Evolutionary conservation across 1,284 basidiomycete species (phyloP).

Genomic region (Bjerkandera adusta): DNA sequence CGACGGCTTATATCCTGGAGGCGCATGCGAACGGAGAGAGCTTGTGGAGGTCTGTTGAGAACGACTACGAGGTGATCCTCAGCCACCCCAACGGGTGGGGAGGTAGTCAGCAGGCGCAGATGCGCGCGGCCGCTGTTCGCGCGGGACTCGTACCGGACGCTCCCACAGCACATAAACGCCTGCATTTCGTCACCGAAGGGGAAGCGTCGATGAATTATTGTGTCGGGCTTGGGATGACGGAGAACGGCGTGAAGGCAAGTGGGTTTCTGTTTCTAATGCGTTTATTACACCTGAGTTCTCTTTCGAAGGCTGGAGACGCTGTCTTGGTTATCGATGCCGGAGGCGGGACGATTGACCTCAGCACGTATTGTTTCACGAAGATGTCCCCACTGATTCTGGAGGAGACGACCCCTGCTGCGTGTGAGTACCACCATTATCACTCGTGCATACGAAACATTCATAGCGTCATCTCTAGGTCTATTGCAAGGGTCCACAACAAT

Average conservation of each 20-base stretch:
- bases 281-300: background rate
- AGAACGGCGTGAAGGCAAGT: conserved; percentile 30
- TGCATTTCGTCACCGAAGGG: conserved; percentile 48
- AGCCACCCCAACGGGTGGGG: conserved; percentile 47
- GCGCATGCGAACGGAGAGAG: conserved; percentile 40
- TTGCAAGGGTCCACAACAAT: conserved; percentile 27
- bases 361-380: conserved; percentile 39
- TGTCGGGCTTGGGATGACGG: conserved; percentile 35
- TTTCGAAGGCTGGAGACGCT: conserved; percentile 31
- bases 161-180: conserved; percentile 29
- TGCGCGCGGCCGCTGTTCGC: conserved; percentile 34
- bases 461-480: conserved; percentile 18
- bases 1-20: conserved; percentile 45
- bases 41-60: conserved; percentile 36
- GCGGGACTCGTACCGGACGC: conserved; percentile 31
- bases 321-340: conserved; percentile 57
- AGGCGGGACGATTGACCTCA: conserved; percentile 55
- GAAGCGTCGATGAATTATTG: conserved; percentile 51
- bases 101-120: conserved; percentile 38
- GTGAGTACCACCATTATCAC: conserved; percentile 27
- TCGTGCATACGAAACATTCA: background rate
- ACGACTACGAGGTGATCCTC: conserved; percentile 34
- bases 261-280: background rate
- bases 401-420: conserved; percentile 40
- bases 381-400: conserved; percentile 27